Conservation (phyloP, 352 stramenopile species). For the Thalassiosira delicatula region DNA sequence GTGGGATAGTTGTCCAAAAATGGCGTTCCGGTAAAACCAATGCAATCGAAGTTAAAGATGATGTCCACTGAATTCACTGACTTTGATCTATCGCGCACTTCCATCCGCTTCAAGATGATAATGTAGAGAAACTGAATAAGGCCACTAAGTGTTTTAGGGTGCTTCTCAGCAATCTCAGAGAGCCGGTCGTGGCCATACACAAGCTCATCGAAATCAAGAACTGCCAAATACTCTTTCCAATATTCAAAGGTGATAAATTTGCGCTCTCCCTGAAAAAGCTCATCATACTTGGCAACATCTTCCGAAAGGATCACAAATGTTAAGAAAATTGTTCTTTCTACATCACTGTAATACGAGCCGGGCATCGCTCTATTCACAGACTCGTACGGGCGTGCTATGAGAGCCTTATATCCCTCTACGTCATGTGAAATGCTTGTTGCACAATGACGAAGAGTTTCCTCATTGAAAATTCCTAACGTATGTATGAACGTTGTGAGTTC, state of each 20-base stretch:
- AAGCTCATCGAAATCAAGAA: constrained; percentile 72
- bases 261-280: constrained; percentile 70
- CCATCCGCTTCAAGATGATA: constrained; percentile 74
- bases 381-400: constrained; percentile 74
- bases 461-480: constrained; percentile 72
- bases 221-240: constrained; percentile 62
- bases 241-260: constrained; percentile 80
- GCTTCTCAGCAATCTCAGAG: constrained; percentile 68
- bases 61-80: constrained; percentile 74
- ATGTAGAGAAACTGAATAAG: constrained; percentile 72
- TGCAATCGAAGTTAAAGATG: constrained; percentile 77
- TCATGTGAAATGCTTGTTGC: constrained; percentile 69
- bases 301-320: constrained; percentile 76
- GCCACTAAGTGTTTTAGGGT: constrained; percentile 54
- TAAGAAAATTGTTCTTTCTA: constrained; percentile 74
- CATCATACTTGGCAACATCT: constrained; percentile 68
- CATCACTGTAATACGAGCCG: constrained; percentile 73
- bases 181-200: constrained; percentile 70
- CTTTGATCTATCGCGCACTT: constrained; percentile 68
- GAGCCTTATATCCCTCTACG: constrained; percentile 73
- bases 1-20: constrained; percentile 75
- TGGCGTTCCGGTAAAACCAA: constrained; percentile 73
- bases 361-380: constrained; percentile 75
- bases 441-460: constrained; percentile 70
- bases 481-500: too few species aligned